A percentile compares a stretch with the other conserved stretches of the same genome.
These are phyloP conservation scores for Fusarium sp. DNA, from an alignment of 2,329 filamentous ascomycete genomes.

Conservation along the genomic window DNA sequence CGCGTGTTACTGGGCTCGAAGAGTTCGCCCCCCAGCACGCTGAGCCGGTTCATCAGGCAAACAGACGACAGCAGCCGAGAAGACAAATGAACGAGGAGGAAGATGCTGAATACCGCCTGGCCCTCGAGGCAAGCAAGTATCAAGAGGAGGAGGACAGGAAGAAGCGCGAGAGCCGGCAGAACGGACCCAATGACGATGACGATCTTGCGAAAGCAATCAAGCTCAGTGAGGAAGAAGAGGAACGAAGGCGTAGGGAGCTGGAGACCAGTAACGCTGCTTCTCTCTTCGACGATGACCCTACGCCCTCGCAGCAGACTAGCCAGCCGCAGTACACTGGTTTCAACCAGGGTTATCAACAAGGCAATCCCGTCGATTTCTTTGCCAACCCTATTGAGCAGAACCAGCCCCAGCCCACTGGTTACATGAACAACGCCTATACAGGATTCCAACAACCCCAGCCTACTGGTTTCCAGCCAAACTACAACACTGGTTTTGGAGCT, in stretches of 20 bases:
- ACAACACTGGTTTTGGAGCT: slow-evolving; percentile 72
- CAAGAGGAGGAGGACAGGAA: slow-evolving; percentile 91
- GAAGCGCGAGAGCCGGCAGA: slow-evolving; percentile 74
- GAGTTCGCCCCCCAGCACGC: slow-evolving; percentile 70
- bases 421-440: slow-evolving; percentile 66
- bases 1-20: slow-evolving; percentile 91
- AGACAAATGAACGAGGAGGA: slow-evolving; percentile 76
- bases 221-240: slow-evolving; percentile 94
- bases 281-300: slow-evolving; percentile 85
- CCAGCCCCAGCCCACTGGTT: slow-evolving; percentile 85
- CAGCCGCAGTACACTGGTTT: slow-evolving; percentile 87
- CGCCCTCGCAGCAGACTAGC: slow-evolving; percentile 60
- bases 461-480: slow-evolving; percentile 68
- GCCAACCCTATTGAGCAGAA: slow-evolving; percentile 88
- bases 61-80: slow-evolving; percentile 59
- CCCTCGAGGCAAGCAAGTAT: slow-evolving; percentile 92
- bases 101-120: slow-evolving; percentile 89
- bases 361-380: slow-evolving; percentile 95
- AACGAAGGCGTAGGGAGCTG: slow-evolving; percentile 84
- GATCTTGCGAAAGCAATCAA: slow-evolving; percentile 95
- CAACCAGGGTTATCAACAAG: slow-evolving; percentile 98
- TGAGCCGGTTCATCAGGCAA: slow-evolving; percentile 44
- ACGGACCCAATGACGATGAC: slow-evolving; percentile 74
- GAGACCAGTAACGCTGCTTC: slow-evolving; percentile 86
- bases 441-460: slow-evolving; percentile 60